A percentile compares a stretch with the other conserved stretches of the same genome.
Evolutionary conservation across 2,329 filamentous ascomycete genomes (phyloP).

Genomic region (Sarocladium oryzae): DNA sequence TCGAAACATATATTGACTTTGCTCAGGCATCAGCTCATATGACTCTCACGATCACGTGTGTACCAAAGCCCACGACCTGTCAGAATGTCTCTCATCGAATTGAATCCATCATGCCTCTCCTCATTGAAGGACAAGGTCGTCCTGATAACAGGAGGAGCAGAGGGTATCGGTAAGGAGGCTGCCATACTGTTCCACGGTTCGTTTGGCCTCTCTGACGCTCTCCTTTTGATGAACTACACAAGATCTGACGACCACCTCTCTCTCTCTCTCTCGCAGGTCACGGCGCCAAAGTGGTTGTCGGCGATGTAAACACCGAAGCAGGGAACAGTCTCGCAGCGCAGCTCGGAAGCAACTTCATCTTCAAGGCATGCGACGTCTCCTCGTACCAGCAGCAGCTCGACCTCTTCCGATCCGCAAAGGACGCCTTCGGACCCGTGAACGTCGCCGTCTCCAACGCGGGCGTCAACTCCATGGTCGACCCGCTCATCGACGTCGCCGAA

Average conservation of each 20-base stretch:
- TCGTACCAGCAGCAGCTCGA: slow-evolving; percentile 1
- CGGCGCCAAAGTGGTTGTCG: slow-evolving; percentile 1
- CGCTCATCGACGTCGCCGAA: background rate
- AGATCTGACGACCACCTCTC: background rate
- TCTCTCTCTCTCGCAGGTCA: background rate
- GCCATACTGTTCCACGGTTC: background rate
- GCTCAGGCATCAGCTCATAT: background rate
- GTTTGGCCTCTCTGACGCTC: too few relatives aligned
- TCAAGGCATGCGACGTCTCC: slow-evolving; percentile 5
- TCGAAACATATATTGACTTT: background rate
- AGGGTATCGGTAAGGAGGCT: slow-evolving; percentile 5
- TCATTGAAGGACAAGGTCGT: slow-evolving; percentile 5
- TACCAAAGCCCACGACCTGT: background rate
- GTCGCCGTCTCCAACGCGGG: slow-evolving; percentile 1
- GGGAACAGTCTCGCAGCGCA: background rate
- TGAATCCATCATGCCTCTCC: slow-evolving; percentile 1
- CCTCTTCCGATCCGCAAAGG: slow-evolving; percentile 1
- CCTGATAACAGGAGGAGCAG: slow-evolving; percentile 3
- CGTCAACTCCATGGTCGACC: slow-evolving; percentile 1
- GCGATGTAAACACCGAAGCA: background rate
- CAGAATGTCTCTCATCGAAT: slow-evolving; percentile 2
- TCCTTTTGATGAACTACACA: background rate
- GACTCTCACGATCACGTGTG: background rate
- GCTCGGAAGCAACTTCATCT: slow-evolving; percentile 1
- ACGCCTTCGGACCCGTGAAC: background rate